phyloP scores from a whole-genome alignment of 1,284 basidiomycete species.

The Butyriboletus regius region DNA sequence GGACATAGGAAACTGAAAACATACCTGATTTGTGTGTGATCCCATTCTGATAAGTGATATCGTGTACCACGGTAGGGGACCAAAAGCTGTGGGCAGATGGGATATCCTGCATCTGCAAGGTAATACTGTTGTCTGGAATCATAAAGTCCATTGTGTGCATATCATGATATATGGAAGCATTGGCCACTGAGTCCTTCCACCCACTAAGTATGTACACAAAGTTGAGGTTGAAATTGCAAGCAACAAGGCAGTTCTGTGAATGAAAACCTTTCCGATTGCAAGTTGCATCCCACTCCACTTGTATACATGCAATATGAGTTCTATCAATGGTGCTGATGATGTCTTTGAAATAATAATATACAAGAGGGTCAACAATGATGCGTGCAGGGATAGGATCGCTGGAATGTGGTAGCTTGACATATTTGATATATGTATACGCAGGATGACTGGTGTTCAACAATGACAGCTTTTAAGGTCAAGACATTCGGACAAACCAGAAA shows the following conservation, averaged over 20 bases:
- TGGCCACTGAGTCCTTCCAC: background rate
- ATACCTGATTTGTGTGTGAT: background rate
- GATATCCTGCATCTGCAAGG: slow-evolving; percentile 2
- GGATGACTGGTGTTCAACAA: no score
- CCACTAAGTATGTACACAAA: slow-evolving; percentile 5
- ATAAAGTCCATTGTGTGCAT: background rate
- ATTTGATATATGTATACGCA: slow-evolving; percentile 2
- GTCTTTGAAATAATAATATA: slow-evolving; percentile 5
- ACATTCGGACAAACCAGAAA: no score
- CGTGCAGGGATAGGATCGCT: background rate
- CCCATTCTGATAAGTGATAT: background rate
- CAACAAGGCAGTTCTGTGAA: slow-evolving; percentile 1
- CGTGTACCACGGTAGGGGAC: background rate
- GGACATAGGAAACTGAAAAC: background rate
- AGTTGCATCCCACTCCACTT: background rate
- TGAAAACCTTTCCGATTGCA: background rate
- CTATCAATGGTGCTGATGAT: slow-evolving; percentile 1
- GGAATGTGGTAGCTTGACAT: background rate
- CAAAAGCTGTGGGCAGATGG: background rate
- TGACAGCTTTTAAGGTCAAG: no score
- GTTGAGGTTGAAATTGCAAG: slow-evolving; percentile 1
- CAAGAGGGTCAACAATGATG: background rate
- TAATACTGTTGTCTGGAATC: background rate
- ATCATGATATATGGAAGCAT: slow-evolving; percentile 1
- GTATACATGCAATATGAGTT: slow-evolving; percentile 1